A percentile compares a stretch with the other conserved stretches of the same genome.
Evolutionary conservation across 116 monocot genomes (phyloP).

Genomic region (Thalassia testudinum): DNA sequence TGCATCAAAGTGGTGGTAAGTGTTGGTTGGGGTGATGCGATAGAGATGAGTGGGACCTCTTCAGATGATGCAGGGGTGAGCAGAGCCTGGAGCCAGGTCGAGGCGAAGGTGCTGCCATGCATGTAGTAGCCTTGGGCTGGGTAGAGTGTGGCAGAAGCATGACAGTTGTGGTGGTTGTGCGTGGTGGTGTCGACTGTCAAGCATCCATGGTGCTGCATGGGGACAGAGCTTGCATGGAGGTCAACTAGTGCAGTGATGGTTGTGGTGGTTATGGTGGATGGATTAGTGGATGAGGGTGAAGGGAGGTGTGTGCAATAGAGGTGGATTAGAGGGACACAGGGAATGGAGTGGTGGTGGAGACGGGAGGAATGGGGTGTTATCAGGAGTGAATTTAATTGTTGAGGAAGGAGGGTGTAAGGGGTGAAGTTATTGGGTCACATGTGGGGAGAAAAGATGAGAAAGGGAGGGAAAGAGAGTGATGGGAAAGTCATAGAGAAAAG

Average conservation of each 20-base stretch:
- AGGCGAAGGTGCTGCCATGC: too few species aligned
- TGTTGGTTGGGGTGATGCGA: too few species aligned
- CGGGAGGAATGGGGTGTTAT: background rate
- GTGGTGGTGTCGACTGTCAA: background rate
- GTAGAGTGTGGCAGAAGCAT: too few species aligned
- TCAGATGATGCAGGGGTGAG: too few species aligned
- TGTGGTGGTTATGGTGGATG: background rate
- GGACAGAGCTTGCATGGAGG: too few species aligned
- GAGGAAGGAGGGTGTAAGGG: background rate
- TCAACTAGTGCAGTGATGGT: background rate
- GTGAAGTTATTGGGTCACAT: background rate
- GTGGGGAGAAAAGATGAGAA: background rate
- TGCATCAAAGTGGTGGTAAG: too few species aligned
- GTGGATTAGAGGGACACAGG: background rate
- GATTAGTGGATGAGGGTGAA: background rate
- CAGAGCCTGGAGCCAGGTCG: too few species aligned
- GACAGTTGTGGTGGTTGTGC: too few species aligned
- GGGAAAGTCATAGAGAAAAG: background rate
- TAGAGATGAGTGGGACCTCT: too few species aligned
- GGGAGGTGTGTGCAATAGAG: background rate
- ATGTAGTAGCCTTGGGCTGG: too few species aligned
- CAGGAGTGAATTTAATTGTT: too few species aligned
- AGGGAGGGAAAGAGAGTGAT: background rate
- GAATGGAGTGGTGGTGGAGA: background rate
- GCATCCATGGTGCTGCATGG: too few species aligned